Conservation (phyloP, 768 basidiomycete genomes). For the Scleroderma bovista region DNA sequence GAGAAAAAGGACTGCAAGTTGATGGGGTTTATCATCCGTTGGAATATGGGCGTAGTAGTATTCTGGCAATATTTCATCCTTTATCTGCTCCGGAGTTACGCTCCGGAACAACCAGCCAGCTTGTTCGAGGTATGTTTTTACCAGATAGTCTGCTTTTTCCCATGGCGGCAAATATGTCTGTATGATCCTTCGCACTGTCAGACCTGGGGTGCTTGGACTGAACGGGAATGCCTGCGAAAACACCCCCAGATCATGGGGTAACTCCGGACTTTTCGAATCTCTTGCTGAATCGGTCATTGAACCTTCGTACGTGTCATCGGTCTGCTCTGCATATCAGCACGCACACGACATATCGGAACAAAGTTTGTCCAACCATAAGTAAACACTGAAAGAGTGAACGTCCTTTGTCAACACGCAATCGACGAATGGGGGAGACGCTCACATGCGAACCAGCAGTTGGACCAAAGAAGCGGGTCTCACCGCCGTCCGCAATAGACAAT, state of each 20-base stretch:
- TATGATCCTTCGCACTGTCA: slow-evolving; percentile 41
- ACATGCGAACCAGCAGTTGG: slow-evolving; percentile 68
- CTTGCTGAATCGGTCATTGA: slow-evolving; percentile 22
- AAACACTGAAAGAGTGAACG: slow-evolving; percentile 22
- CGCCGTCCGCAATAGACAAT: slow-evolving; percentile 48
- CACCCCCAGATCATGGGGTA: slow-evolving; percentile 31
- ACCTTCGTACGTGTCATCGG: slow-evolving; percentile 21
- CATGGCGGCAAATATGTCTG: slow-evolving; percentile 48
- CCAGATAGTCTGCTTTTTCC: slow-evolving; percentile 42
- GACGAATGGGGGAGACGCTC: slow-evolving; percentile 17
- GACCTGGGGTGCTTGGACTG: slow-evolving; percentile 48
- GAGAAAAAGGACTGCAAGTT: slow-evolving; percentile 44
- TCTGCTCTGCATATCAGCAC: slow-evolving; percentile 15
- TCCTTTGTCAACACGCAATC: slow-evolving; percentile 1
- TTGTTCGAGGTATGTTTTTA: slow-evolving; percentile 41
- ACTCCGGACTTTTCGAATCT: slow-evolving; percentile 24
- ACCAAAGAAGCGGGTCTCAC: slow-evolving; percentile 58
- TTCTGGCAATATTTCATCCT: slow-evolving; percentile 36
- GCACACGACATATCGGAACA: background rate
- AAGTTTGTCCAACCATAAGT: slow-evolving; percentile 25
- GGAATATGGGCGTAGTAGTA: slow-evolving; percentile 34
- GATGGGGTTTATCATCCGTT: slow-evolving; percentile 42
- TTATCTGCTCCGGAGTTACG: slow-evolving; percentile 41
- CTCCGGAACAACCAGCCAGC: slow-evolving; percentile 49
- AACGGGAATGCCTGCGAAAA: slow-evolving; percentile 64